phyloP scores from a whole-genome alignment of 2,329 filamentous ascomycete species.

The Leptosphaerulina australis region DNA sequence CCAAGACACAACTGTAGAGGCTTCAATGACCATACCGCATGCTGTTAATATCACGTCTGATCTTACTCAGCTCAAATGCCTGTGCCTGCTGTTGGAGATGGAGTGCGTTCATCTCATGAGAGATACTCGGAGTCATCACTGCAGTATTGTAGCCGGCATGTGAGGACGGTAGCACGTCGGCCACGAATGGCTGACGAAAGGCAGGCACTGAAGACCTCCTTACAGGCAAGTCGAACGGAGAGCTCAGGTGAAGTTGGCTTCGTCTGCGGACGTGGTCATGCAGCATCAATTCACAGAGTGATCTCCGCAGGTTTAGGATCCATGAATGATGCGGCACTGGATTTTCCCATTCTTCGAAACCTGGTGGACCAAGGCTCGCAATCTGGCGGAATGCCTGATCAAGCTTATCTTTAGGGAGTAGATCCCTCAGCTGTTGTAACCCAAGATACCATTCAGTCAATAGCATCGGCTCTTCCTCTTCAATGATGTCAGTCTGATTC shows the following conservation, averaged over 20 bases:
- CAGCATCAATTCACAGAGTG: background rate
- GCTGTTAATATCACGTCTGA: constrained; percentile 1
- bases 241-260: background rate
- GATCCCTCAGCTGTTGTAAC: background rate
- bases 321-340: background rate
- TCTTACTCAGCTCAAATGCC: background rate
- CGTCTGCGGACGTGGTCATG: background rate
- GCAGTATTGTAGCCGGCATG: background rate
- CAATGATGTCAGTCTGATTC: background rate
- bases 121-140: background rate
- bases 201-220: background rate
- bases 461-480: background rate
- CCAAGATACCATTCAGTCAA: constrained; percentile 4
- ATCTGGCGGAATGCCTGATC: background rate
- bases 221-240: background rate
- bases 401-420: background rate
- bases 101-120: background rate
- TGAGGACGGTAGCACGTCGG: background rate
- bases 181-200: background rate
- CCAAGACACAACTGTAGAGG: background rate
- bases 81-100: background rate
- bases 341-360: constrained; percentile 10
- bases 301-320: background rate
- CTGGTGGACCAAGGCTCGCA: background rate
- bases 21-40: background rate